Base-by-base conservation (phyloP, 768 basidiomycete species). In the Cystofilobasidium ferigula region DNA sequence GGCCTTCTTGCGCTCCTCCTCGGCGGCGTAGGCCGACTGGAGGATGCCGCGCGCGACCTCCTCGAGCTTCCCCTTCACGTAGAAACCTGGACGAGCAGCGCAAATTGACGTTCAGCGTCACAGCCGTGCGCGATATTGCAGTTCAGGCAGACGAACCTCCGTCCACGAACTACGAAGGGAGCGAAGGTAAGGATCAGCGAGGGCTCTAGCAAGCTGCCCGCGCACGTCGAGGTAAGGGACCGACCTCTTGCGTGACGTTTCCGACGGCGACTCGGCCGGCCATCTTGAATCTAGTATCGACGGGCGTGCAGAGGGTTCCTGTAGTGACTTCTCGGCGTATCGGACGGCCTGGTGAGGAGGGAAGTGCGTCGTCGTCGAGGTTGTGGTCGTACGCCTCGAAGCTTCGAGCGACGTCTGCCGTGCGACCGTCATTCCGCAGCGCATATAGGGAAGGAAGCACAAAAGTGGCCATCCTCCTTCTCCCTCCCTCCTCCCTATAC, bases 31-130 rank as follows among this genome's bases (percentile, higher is more conserved):
- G 13, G 28, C 28, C 28, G 1, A 5, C 28, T 54, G 28, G 51
- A 54, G 51, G 30, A 54, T 54, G 30, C 32, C 51, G 28, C 51
- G 51, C 28, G 51, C 51, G 51, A 54, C 51, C 51, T 26, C 13
- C 30, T 54, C 51, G 51, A 54, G 51, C 51, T 54, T 54, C 12
- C 13, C 14, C 51, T 54, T 54, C 1, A 54, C 30, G 51, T 54
- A 54, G 30, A 32, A 32, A n/a, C 51, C 40, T 42, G 40, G 10
- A 10, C 40, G 10, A 10, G 20, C 40, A 10, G 20, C 10, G 20
- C 40, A 20, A 10, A 42, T 42, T 20, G 10, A 10, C 20, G 10
- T 42, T 42, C 40, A 42, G 40, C n/a, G n/a, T 42, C 40, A 42
- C 10, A 10, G 10, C 40, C 10, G 20, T 10, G 20, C 40, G 40